Conservation (phyloP, 257 asterid genomes). For the Galeopsis tetrahit region DNA sequence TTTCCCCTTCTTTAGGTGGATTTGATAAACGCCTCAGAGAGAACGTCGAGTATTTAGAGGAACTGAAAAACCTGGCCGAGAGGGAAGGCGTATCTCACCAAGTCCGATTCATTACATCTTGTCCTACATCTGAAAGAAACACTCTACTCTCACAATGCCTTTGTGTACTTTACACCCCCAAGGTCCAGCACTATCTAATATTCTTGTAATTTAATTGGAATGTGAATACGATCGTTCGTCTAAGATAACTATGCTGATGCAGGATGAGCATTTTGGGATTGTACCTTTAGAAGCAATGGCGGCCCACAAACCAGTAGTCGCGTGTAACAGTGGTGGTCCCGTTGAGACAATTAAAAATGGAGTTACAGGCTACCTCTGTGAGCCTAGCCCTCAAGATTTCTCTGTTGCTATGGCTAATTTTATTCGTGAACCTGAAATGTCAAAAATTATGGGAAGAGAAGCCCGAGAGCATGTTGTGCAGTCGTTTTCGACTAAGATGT, state of each 20-base stretch:
- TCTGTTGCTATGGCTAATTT: constrained; percentile 81
- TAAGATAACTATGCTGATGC: constrained; percentile 15
- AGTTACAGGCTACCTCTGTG: constrained; percentile 82
- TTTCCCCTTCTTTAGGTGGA: constrained; percentile 62
- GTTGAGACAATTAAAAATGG: constrained; percentile 78
- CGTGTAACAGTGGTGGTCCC: constrained; percentile 96
- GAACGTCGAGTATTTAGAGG: constrained; percentile 86
- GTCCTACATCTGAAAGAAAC: constrained; percentile 84
- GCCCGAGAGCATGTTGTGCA: constrained; percentile 68
- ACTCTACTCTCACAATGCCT: constrained; percentile 75
- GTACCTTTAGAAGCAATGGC: constrained; percentile 99
- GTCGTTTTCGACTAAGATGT: constrained; percentile 77
- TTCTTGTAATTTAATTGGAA: constrained; percentile 11
- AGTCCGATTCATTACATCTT: constrained; percentile 78
- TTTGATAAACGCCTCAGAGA: constrained; percentile 85
- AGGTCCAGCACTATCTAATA: constrained; percentile 46
- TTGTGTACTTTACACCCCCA: constrained; percentile 85
- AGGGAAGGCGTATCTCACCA: constrained; percentile 65
- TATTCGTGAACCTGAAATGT: constrained; percentile 58
- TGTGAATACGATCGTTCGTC: neutral
- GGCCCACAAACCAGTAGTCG: constrained; percentile 86
- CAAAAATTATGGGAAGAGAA: constrained; percentile 73
- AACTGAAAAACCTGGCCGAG: constrained; percentile 73
- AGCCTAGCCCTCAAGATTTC: constrained; percentile 72
- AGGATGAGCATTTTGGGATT: constrained; percentile 98